A percentile compares a stretch with the other conserved stretches of the same genome.
Evolutionary conservation across 2,329 filamentous ascomycete genomes (phyloP).

Genomic region (Shiraia bambusicola): DNA sequence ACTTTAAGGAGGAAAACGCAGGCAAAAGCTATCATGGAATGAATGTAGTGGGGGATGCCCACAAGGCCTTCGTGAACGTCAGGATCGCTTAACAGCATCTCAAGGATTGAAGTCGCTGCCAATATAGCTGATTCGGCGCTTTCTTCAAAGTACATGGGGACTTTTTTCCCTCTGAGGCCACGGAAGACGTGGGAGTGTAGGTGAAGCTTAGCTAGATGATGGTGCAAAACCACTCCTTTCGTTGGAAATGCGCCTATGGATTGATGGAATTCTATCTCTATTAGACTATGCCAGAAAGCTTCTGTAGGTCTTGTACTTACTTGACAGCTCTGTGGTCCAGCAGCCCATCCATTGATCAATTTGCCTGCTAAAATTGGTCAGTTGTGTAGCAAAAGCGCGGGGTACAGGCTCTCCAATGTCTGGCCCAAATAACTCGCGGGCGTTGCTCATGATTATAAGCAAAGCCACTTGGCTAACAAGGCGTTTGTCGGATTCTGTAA

Average conservation of each 20-base stretch:
- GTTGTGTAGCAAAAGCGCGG: constrained; percentile 54
- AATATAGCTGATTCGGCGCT: constrained; percentile 52
- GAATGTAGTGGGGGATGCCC: constrained; percentile 55
- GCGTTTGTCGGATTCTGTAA: constrained; percentile 58
- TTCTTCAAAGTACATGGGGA: constrained; percentile 52
- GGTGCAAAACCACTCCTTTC: constrained; percentile 55
- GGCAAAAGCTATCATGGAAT: constrained; percentile 57
- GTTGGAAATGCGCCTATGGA: constrained; percentile 53
- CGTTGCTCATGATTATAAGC: constrained; percentile 58
- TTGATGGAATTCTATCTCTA: constrained; percentile 45
- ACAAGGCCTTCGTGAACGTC: constrained; percentile 46
- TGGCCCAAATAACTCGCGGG: constrained; percentile 58
- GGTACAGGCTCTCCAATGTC: constrained; percentile 57
- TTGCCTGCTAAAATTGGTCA: constrained; percentile 43
- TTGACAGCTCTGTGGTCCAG: constrained; percentile 49
- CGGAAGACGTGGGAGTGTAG: constrained; percentile 54
- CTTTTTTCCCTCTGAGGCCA: constrained; percentile 50
- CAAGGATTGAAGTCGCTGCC: constrained; percentile 50
- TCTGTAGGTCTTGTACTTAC: constrained; percentile 34
- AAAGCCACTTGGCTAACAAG: constrained; percentile 61
- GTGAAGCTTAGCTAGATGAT: constrained; percentile 57
- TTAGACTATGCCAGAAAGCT: constrained; percentile 7
- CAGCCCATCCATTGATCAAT: constrained; percentile 56
- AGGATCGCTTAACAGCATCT: constrained; percentile 48
- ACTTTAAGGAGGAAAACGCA: constrained; percentile 56